Conservation (phyloP, 352 stramenopile species). For the Phytophthora pseudosyringae region DNA sequence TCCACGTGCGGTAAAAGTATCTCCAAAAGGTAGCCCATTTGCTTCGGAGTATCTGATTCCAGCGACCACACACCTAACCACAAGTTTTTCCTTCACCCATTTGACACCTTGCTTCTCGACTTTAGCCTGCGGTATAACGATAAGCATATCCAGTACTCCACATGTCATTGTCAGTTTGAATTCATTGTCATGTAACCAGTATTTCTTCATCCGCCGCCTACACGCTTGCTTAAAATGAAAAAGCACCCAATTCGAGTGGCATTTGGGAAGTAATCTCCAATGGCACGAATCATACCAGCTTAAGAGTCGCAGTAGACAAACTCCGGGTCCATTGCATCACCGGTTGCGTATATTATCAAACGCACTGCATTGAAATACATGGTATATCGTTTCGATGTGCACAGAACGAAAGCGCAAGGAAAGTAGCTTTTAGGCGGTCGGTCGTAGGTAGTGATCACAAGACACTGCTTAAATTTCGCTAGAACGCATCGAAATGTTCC, state of each 20-base stretch:
- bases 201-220: constrained; percentile 12
- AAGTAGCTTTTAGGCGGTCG: not conserved
- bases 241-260: not conserved
- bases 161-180: constrained; percentile 5
- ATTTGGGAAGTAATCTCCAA: constrained; percentile 1
- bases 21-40: constrained; percentile 16
- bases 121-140: constrained; percentile 1
- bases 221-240: constrained; percentile 21
- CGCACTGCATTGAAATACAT: constrained; percentile 7
- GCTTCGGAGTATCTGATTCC: not conserved
- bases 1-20: constrained; percentile 26
- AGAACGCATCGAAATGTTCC: no score
- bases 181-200: not conserved
- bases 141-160: constrained; percentile 9
- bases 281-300: constrained; percentile 4
- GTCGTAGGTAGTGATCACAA: constrained; percentile 9
- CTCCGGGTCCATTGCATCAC: constrained; percentile 3
- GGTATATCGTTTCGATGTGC: constrained; percentile 9
- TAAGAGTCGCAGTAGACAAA: constrained; percentile 14
- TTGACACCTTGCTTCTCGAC: constrained; percentile 1
- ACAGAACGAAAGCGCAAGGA: not conserved
- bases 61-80: not conserved
- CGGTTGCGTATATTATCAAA: not conserved
- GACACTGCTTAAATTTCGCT: constrained; percentile 5
- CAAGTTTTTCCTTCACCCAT: constrained; percentile 2